A percentile compares a stretch with the other conserved stretches of the same genome.
These are phyloP conservation scores for Articulospora tetracladia DNA, from an alignment of 495 filamentous ascomycete species.

Conservation along the genomic window DNA sequence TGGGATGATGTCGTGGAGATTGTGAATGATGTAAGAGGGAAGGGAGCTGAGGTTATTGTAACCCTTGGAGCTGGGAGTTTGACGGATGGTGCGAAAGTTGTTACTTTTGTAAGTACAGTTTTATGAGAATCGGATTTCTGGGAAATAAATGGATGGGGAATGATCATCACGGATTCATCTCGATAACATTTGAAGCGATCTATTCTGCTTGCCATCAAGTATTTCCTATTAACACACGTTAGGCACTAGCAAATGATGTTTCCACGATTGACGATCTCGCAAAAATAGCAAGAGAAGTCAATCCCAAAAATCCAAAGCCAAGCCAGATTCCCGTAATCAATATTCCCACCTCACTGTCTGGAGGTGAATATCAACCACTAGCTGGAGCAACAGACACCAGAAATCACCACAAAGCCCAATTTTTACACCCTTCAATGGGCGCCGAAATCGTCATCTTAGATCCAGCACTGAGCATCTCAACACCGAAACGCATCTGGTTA, in stretches of 20 bases:
- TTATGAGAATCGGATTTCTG: not conserved
- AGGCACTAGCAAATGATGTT: conserved; percentile 40
- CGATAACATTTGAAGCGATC: too few relatives aligned
- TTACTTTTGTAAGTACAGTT: conserved; percentile 32
- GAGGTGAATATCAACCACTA: conserved; percentile 55
- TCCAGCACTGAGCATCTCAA: conserved; percentile 47
- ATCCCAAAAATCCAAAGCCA: conserved; percentile 27
- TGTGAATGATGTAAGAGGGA: conserved; percentile 40
- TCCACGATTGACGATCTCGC: conserved; percentile 38
- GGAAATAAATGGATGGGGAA: not conserved
- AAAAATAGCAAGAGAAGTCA: conserved; percentile 26
- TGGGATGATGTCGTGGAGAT: conserved; percentile 58
- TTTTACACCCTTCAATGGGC: conserved; percentile 40
- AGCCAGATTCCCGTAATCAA: conserved; percentile 47
- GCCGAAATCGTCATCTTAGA: conserved; percentile 57
- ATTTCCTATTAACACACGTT: not conserved
- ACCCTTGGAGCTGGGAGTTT: conserved; percentile 60
- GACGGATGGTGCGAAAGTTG: conserved; percentile 59
- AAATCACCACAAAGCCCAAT: conserved; percentile 50
- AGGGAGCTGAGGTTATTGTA: conserved; percentile 50
- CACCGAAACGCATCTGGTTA: conserved; percentile 57
- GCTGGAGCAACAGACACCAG: conserved; percentile 52
- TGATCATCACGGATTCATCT: too few relatives aligned
- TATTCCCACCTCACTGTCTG: conserved; percentile 61
- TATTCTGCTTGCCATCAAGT: too few relatives aligned